Percentiles rank a stretch among this genome's conserved stretches.
Evolutionary conservation across 768 basidiomycete species (phyloP).

Genomic region (Kwoniella sp.): DNA sequence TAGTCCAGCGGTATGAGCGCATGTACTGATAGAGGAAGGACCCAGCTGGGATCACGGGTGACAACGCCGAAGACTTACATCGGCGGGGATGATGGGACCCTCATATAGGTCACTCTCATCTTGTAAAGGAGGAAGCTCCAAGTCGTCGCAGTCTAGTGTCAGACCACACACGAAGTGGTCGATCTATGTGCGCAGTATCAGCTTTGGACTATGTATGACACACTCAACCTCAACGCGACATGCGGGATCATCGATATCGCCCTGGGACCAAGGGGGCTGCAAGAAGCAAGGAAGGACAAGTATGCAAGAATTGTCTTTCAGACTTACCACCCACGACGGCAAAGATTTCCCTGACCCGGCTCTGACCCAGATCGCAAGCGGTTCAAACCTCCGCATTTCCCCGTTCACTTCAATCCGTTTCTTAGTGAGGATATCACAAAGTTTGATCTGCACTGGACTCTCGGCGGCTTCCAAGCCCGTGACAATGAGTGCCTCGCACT

Average conservation of each 20-base stretch:
- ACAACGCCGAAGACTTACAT: conserved; percentile 10
- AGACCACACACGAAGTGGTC: conserved; percentile 23
- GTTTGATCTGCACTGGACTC: conserved; percentile 30
- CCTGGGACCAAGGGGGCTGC: background rate
- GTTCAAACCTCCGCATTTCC: background rate
- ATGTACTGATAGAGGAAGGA: conserved; percentile 2
- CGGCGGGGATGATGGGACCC: background rate
- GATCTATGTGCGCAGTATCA: conserved; percentile 11
- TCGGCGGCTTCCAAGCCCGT: conserved; percentile 35
- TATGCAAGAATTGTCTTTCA: too few species aligned
- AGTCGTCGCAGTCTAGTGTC: conserved; percentile 3
- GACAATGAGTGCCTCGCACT: conserved; percentile 30
- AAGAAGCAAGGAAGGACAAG: too few species aligned
- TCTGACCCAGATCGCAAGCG: conserved; percentile 41
- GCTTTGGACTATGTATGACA: too few species aligned
- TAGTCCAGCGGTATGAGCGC: background rate
- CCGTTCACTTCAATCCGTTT: conserved; percentile 7
- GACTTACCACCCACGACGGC: conserved; percentile 46
- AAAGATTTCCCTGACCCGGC: conserved; percentile 25
- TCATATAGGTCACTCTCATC: background rate
- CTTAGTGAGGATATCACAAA: conserved; percentile 34
- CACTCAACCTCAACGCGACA: too few species aligned
- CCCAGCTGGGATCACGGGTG: background rate
- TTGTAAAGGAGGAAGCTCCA: conserved; percentile 15
- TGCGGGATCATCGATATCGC: too few species aligned